Base-by-base conservation (phyloP, 176 grass and related monocot genomes). In the Carex pumila region DNA sequence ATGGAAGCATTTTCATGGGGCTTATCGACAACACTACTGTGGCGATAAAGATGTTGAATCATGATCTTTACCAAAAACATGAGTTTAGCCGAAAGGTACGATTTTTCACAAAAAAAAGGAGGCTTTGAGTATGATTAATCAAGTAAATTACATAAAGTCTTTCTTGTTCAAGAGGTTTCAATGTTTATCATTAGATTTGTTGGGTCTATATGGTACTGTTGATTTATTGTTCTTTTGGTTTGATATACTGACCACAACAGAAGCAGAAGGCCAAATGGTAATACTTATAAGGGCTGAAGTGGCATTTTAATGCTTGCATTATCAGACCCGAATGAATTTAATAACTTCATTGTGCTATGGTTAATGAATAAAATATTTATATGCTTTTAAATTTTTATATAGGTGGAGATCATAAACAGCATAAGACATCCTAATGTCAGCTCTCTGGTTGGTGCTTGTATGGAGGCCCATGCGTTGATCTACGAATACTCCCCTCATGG, bases 391-490 rank as follows among this genome's bases (percentile, higher is more conserved):
- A 53, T 57, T 64, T 81, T 47, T 1, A 22, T 83, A 62, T 63
- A 88, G 86, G 79, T 31, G 79, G 88, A 80, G 2, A 71, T 65
- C 55, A 65, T 91, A 5, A 59, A 41, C 72, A 72, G 65, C 7
- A 41, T n/a, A 61, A 89, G 54, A 79, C 93, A 92, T 55, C 86
- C 90, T 2, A 61, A 79, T 18, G 65, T 95, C 12, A 65, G 83
- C 43, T n/a, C 61, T 13, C 5, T 95, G 13, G 68, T 91, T 1
- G 93, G 93, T 53, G 86, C 87, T 55, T 95, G 93, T 72, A 79
- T 52, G 5, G 90, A 90, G 81, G 90, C 81, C 18, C 65, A 81
- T 80, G 90, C 90, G 7, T 39, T 90, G 71, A 83, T 90, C 18
- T 76, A 92, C 62, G 90, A 94, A 87, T 55, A 90, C 49, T 56